Evolutionary conservation across 1,284 basidiomycete species (phyloP), one percentile per base, ranked within the genome.

Genomic region (Tilletia caries): DNA sequence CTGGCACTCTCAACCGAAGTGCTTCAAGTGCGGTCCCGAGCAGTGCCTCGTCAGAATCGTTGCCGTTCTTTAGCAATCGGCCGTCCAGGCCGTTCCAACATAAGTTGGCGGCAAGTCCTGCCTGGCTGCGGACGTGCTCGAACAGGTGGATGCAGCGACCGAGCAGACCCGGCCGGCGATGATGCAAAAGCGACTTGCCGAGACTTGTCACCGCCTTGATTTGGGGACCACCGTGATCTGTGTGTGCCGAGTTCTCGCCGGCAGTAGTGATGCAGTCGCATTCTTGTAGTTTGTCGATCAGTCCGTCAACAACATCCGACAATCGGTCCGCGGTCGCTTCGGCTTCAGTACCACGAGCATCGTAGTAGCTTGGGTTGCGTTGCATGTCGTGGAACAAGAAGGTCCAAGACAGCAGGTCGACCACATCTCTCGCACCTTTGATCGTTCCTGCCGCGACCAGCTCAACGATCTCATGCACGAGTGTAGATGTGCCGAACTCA

Each of bases 331-430:
- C 43, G 18, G 73, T 69, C 5, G 71, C 69, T 1, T 66, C 67
- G 1, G 34, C 41, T 12, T 67, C 67, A 41, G 41, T 20, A 79
- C 83, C 69, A 73, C 81, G 70, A 5, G 88, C 86, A 70, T 89
- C 90, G 82, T 98, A 98, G 85, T 91, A 98, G 1, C 88, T 88
- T 13, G 95, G 94, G 83, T 98, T 98, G 73, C 86, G 88, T 68
- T 85, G 86, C 66, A 93, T 83, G 71, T 95, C 87, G 65, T 87
- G 86, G 6, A 89, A 87, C 37, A 96, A 86, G 84, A 91, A 93
- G 8, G 94, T 94, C 84, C 90, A 93, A 1, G 95, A 91, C 71
- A 93, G 86, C 52, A 89, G 84, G 76, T 92, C 89, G 76, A 92
- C 89, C 78, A 83, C 71, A 75, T 81, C 71, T 85, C 84, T 76